These are phyloP conservation scores for Hyphopichia buzzinii DNA, from an alignment of 1,139 yeast genomes.

Conservation along the genomic window DNA sequence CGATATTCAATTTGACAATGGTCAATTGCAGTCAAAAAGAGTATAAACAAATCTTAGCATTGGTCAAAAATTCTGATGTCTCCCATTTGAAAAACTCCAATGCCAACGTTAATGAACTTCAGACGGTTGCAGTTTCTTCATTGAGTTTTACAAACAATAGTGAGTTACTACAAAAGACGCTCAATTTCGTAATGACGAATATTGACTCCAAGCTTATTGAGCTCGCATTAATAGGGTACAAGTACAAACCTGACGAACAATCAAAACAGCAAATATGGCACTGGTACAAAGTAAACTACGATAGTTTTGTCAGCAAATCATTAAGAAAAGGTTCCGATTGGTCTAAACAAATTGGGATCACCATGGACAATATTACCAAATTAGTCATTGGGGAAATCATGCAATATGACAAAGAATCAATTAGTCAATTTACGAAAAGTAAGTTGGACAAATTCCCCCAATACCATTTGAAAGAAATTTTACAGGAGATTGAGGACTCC, in stretches of 20 bases:
- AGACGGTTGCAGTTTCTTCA: constrained; percentile 53
- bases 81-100: constrained; percentile 35
- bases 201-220: constrained; percentile 55
- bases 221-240: constrained; percentile 52
- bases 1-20: constrained; percentile 33
- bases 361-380: constrained; percentile 39
- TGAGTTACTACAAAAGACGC: constrained; percentile 49
- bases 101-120: constrained; percentile 34
- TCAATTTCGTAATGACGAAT: constrained; percentile 55
- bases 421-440: constrained; percentile 27
- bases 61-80: constrained; percentile 48
- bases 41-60: constrained; percentile 54
- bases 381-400: constrained; percentile 43
- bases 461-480: constrained; percentile 29
- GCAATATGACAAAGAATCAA: constrained; percentile 31
- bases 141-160: constrained; percentile 46
- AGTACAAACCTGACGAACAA: constrained; percentile 18
- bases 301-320: constrained; percentile 47
- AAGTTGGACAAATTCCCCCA: constrained; percentile 31
- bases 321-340: constrained; percentile 44
- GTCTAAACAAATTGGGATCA: constrained; percentile 36
- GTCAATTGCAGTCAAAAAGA: constrained; percentile 42
- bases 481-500: constrained; percentile 17
- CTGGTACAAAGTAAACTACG: constrained; percentile 55
- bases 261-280: constrained; percentile 39